Evolutionary conservation across 306 rosid genomes (phyloP), one percentile per base, ranked within the genome.

Genomic region (Casuarina equisetifolia): DNA sequence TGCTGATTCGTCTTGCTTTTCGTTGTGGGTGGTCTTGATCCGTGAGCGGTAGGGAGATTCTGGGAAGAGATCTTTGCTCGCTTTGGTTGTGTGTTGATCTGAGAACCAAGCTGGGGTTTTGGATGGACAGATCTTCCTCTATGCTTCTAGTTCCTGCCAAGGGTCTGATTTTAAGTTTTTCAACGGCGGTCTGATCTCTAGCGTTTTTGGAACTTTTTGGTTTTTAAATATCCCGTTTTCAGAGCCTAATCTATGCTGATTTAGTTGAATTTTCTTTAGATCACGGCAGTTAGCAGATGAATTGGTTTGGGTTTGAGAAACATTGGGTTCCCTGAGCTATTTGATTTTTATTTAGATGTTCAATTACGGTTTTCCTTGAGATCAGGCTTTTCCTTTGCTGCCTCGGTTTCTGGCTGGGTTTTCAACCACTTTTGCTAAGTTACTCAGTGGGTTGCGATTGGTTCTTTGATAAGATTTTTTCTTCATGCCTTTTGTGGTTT

Each of bases 41-140:
- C 77, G 67, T 79, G 63, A 73, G 76, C 74, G 80, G 63, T 11
- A 1, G 71, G 59, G 55, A 5, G 55, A 48, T 74, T 81, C 69
- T 49, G 4, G 44, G 63, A 45, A 53, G 45, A n/a, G 43, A 58
- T 82, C 71, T 57, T 4, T 43, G 10, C 6, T n/a, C 62, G 72
- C 2, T 55, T 0, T 36, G 44, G 46, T 80, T 76, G 9, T 48
- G 2, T 64, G 81, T 54, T 86, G 89, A 89, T 89, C 87, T 83
- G 45, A 76, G 84, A 55, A 20, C 80, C 67, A 78, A 40, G 20
- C 8, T 12, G 1, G 51, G 39, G 79, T 70, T 80, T 80, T 16
- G 2, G 9, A 67, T 67, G 71, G 2, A 5, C 32, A 4, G 46
- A 67, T 67, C 50, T 67, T 57, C 19, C 50, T 4, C 10, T 74